Base-by-base conservation (phyloP, 1,284 basidiomycete species). In the Pyrrhoderma noxium region DNA sequence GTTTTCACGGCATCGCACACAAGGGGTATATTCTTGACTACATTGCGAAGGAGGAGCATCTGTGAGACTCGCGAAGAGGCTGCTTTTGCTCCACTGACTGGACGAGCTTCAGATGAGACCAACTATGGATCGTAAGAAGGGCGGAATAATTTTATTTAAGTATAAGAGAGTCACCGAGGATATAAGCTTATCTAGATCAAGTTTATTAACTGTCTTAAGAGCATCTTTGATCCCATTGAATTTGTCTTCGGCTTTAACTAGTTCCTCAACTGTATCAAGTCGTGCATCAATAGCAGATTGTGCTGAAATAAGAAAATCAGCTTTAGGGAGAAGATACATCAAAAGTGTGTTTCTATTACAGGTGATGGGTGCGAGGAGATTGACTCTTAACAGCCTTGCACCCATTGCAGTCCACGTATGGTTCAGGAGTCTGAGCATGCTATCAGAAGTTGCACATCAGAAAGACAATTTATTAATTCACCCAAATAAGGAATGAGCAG, bases 371-470 rank as follows among this genome's bases (percentile, higher is more conserved):
- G 92, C 85, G 8, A 97, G 73, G 18, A 98, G 76, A 54, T 85
- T 93, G 22, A 83, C 77, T 47, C 90, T 77, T 27, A 97, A 68
- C 27, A 93, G 71, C 9, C 93, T 75, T 3, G 78, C 68, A 0
- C 84, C 93, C 92, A 96, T 95, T 0, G 90, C 82, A 0, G 93
- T 96, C 59, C 76, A 86, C 1, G 91, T 93, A 53, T 87, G 75
- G 60, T 96, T 86, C 45, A 96, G 67, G 2, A 78, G 62, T 38
- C 88, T 82, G 54, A 8, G 19, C 35, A 38, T 31, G 45, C 9
- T 44, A 8, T 46, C 37, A 11, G 40, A 8, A 51, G 44, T 9
- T 39, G 38, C n/a, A n/a, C n/a, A 13, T 42, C 3, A 18, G 38
- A 40, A 35, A 36, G 9, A n/a, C 35, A 16, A 16, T 19, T 8